Evolutionary conservation across 2,329 filamentous ascomycete species (phyloP).

Genomic region (Colletotrichum echinochloae): DNA sequence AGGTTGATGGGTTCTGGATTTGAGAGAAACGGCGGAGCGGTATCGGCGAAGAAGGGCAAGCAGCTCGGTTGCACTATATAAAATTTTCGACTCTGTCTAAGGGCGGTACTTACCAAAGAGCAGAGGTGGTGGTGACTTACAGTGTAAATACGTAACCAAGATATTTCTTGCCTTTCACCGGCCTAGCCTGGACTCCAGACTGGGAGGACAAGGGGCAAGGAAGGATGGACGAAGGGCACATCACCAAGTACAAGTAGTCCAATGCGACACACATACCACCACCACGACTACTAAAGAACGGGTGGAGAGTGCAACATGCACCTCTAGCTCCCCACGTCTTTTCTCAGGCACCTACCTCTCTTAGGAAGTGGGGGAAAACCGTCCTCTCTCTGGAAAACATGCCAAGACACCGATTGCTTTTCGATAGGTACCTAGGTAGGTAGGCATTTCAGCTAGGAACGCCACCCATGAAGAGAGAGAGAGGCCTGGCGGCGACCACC

Average conservation of each 20-base stretch:
- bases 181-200: constrained; percentile 6
- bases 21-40: not conserved
- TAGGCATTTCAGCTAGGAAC: not conserved
- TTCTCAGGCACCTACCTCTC: not conserved
- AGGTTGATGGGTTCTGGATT: not conserved
- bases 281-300: too few species aligned
- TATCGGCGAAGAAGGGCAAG: not conserved
- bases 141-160: constrained; percentile 7
- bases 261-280: not conserved
- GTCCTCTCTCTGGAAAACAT: not conserved
- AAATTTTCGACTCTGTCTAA: not conserved
- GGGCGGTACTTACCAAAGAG: not conserved
- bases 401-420: not conserved
- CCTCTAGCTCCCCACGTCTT: not conserved
- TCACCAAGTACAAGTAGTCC: not conserved
- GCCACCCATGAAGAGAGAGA: not conserved
- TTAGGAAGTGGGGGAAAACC: not conserved
- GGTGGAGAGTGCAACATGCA: not conserved
- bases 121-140: not conserved
- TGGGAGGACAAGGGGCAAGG: constrained; percentile 8
- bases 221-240: not conserved
- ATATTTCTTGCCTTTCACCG: constrained; percentile 3
- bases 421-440: not conserved
- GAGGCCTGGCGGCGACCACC: not conserved
- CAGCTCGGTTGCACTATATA: constrained; percentile 25